Conservation (phyloP, 805 yeast genomes). For the Yamadazyma laniorum region DNA sequence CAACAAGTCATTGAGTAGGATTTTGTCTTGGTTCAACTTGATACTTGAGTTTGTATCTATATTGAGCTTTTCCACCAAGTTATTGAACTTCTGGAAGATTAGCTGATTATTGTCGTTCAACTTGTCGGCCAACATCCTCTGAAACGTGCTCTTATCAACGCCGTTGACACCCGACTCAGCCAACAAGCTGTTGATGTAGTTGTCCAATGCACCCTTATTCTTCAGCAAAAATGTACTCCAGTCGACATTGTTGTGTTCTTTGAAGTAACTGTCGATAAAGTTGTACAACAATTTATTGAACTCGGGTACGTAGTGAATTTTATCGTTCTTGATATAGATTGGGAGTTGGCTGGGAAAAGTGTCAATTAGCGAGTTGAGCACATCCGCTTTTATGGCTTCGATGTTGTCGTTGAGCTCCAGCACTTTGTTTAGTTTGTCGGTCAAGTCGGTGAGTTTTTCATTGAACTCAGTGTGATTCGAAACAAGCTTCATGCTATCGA, state of each 20-base stretch:
- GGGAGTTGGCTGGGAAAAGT: constrained; percentile 33
- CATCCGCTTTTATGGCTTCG: constrained; percentile 6
- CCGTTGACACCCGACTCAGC: constrained; percentile 11
- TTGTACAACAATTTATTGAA: constrained; percentile 34
- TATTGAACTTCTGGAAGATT: constrained; percentile 23
- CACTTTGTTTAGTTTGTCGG: constrained; percentile 8
- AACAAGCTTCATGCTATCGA: constrained; percentile 7
- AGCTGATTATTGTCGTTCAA: constrained; percentile 23
- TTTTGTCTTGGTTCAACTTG: constrained; percentile 18
- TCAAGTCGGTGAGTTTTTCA: constrained; percentile 7
- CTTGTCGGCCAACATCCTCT: constrained; percentile 20
- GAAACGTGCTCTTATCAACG: constrained; percentile 22
- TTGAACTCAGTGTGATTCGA: constrained; percentile 11
- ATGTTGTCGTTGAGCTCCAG: constrained; percentile 9
- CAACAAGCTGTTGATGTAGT: constrained; percentile 14
- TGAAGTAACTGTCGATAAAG: constrained; percentile 28
- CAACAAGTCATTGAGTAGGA: constrained; percentile 28
- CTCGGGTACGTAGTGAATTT: constrained; percentile 39
- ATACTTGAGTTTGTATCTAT: constrained; percentile 12
- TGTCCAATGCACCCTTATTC: constrained; percentile 19
- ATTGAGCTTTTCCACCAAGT: constrained; percentile 25
- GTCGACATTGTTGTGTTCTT: constrained; percentile 11
- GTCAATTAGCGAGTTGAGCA: constrained; percentile 12
- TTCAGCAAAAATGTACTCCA: constrained; percentile 27
- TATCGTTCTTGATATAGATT: constrained; percentile 25